These are phyloP conservation scores for Clonostachys rosea DNA, from an alignment of 2,329 filamentous ascomycete species.

Conservation along the genomic window DNA sequence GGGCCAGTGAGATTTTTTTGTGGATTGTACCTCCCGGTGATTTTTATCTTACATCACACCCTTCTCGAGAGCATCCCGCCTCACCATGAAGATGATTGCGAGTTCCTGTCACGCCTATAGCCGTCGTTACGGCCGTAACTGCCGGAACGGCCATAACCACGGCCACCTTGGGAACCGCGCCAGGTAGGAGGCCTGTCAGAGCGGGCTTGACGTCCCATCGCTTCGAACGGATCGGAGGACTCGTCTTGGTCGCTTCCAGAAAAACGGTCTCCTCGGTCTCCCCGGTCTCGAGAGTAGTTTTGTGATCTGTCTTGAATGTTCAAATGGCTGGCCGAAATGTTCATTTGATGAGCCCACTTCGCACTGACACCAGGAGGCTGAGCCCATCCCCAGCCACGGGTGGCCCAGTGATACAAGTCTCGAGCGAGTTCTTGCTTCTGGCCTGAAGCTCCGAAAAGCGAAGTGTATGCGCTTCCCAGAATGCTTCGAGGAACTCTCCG, in stretches of 20 bases:
- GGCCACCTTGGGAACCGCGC: background rate
- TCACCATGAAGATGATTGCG: no score
- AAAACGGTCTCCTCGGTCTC: slow-evolving; percentile 6
- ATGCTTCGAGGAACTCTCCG: slow-evolving; percentile 24
- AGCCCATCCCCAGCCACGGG: slow-evolving; percentile 44
- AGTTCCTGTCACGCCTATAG: no score
- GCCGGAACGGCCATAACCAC: no score
- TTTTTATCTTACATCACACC: no score
- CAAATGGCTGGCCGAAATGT: slow-evolving; percentile 22
- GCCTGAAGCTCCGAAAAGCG: slow-evolving; percentile 47
- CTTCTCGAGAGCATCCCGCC: no score
- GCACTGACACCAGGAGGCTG: slow-evolving; percentile 33
- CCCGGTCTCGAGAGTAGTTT: slow-evolving; percentile 7
- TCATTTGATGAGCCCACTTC: slow-evolving; percentile 20
- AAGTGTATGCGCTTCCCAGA: slow-evolving; percentile 43
- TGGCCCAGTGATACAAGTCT: slow-evolving; percentile 49
- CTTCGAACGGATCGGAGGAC: slow-evolving; percentile 10
- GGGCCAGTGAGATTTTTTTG: no score
- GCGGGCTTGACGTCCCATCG: slow-evolving; percentile 6
- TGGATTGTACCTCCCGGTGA: no score
- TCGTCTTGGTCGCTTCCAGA: slow-evolving; percentile 7
- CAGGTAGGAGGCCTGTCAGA: slow-evolving; percentile 3
- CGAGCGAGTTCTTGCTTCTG: slow-evolving; percentile 33
- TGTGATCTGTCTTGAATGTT: slow-evolving; percentile 17
- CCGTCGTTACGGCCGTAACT: no score